phyloP scores from a whole-genome alignment of 441 rosid species.

The Mallotus japonicus region DNA sequence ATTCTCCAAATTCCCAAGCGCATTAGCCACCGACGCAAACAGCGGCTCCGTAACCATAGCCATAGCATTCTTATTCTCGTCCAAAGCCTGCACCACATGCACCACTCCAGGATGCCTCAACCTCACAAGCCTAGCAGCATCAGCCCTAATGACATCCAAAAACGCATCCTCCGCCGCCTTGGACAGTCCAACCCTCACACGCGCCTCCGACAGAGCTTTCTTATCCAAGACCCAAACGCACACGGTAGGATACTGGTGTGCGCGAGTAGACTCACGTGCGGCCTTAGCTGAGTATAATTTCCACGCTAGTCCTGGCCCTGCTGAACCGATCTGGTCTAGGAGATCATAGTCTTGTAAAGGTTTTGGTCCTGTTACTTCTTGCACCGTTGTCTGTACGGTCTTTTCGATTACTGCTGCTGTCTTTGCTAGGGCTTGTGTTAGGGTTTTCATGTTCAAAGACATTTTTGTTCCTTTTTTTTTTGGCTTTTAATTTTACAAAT shows the following conservation, averaged over 20 bases:
- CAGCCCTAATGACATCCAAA: slow-evolving; percentile 72
- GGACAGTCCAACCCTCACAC: slow-evolving; percentile 65
- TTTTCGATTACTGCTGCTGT: slow-evolving; percentile 92
- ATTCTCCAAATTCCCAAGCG: slow-evolving; percentile 73
- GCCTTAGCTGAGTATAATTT: slow-evolving; percentile 74
- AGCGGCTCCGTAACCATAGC: slow-evolving; percentile 96
- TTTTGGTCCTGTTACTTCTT: slow-evolving; percentile 91
- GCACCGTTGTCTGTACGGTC: slow-evolving; percentile 90
- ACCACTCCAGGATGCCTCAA: slow-evolving; percentile 94
- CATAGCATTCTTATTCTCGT: slow-evolving; percentile 90
- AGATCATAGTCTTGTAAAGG: slow-evolving; percentile 89
- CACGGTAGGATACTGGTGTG: slow-evolving; percentile 80
- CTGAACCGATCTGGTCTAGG: slow-evolving; percentile 88
- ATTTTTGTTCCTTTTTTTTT: slow-evolving; percentile 16
- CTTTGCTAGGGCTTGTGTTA: slow-evolving; percentile 90
- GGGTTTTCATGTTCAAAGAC: slow-evolving; percentile 86
- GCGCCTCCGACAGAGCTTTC: slow-evolving; percentile 69
- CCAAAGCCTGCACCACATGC: slow-evolving; percentile 92
- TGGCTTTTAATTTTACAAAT: background rate
- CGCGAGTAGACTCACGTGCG: slow-evolving; percentile 63
- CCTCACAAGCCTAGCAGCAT: slow-evolving; percentile 72
- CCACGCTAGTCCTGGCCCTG: slow-evolving; percentile 91
- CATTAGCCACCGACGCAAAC: slow-evolving; percentile 83
- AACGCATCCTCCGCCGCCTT: slow-evolving; percentile 79
- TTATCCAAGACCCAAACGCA: slow-evolving; percentile 96